Conservation (phyloP, 345 rosid genomes). For the Citrus cavaleriei region DNA sequence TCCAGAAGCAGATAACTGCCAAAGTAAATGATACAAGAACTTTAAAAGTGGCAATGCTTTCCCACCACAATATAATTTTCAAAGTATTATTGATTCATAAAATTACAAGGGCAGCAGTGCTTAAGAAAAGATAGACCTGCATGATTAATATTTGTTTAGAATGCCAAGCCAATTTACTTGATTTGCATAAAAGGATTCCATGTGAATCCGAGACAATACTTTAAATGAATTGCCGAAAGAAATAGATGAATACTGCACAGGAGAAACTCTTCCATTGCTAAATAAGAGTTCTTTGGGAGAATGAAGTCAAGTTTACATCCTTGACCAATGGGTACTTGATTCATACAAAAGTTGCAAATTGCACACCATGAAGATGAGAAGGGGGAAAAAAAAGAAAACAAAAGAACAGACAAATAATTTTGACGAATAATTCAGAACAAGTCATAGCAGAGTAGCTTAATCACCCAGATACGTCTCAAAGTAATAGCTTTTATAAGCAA, state of each 20-base stretch:
- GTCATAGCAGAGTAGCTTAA: not conserved
- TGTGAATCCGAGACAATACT: not conserved
- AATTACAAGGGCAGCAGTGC: not conserved
- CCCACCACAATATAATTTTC: conserved; percentile 4
- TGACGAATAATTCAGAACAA: not conserved
- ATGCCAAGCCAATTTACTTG: not conserved
- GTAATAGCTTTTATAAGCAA: not conserved
- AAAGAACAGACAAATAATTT: not conserved
- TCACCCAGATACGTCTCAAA: not conserved
- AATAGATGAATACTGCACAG: not conserved
- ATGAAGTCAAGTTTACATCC: not conserved
- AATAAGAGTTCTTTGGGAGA: not conserved
- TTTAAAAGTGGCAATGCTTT: conserved; percentile 2
- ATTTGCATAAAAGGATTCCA: not conserved
- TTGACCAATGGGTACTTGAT: not conserved
- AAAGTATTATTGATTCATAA: not conserved
- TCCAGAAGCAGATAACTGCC: conserved; percentile 90
- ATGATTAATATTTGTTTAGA: not conserved
- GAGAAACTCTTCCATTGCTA: not conserved
- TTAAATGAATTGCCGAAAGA: not conserved
- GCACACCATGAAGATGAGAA: not conserved
- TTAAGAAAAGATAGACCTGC: not conserved
- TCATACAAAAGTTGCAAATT: not conserved
- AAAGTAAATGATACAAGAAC: conserved; percentile 1
- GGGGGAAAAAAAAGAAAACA: too few relatives aligned